These are phyloP conservation scores for Arthrocladium fulminans DNA, from an alignment of 2,329 filamentous ascomycete species.

Conservation along the genomic window DNA sequence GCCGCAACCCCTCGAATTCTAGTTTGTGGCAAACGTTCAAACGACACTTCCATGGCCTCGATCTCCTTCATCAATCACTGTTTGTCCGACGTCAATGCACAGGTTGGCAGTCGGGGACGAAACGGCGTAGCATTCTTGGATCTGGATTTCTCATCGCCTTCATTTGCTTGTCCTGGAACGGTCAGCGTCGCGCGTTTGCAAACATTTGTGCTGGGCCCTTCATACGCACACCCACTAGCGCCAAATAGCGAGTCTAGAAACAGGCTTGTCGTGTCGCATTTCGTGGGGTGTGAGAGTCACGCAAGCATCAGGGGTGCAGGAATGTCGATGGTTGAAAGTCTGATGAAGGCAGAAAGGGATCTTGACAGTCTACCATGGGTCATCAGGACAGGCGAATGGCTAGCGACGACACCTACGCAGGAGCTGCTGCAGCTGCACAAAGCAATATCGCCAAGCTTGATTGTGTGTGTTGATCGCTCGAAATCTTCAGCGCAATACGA, in stretches of 20 bases:
- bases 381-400: conserved; percentile 2
- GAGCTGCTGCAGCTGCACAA: neutral
- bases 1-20: neutral
- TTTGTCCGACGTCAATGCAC: neutral
- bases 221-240: neutral
- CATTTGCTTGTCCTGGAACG: conserved; percentile 1
- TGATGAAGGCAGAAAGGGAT: neutral
- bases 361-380: neutral
- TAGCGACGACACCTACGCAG: neutral
- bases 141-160: neutral
- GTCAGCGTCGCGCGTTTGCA: neutral
- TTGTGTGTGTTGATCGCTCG: neutral
- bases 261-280: neutral
- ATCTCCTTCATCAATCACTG: neutral
- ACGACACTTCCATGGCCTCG: neutral
- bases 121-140: conserved; percentile 1
- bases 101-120: neutral
- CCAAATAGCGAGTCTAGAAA: neutral
- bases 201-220: neutral
- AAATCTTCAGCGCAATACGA: neutral
- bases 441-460: neutral
- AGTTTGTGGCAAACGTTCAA: neutral
- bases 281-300: neutral
- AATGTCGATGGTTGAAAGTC: neutral
- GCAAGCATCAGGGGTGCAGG: neutral